Evolutionary conservation across 1,284 basidiomycete species (phyloP).

Genomic region (Malassezia nana): DNA sequence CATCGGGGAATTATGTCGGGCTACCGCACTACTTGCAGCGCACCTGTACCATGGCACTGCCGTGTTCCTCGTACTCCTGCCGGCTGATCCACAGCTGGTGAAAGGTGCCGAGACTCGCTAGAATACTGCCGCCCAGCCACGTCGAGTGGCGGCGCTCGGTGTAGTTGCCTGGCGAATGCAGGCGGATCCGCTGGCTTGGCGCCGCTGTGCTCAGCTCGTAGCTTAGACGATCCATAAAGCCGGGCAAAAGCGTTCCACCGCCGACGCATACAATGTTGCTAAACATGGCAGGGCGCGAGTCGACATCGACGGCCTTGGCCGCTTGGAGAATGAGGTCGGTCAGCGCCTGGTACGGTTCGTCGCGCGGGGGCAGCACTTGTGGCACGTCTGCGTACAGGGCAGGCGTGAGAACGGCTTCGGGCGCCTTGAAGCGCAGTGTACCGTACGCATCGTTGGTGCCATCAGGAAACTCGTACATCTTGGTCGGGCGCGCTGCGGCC

Average conservation of each 20-base stretch:
- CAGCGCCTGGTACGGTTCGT: slow-evolving; percentile 15
- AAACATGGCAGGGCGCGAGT: slow-evolving; percentile 76
- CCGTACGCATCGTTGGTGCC: slow-evolving; percentile 82
- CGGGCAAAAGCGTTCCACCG: slow-evolving; percentile 74
- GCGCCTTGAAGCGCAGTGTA: slow-evolving; percentile 67
- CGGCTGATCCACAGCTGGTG: slow-evolving; percentile 48
- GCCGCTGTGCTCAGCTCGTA: slow-evolving; percentile 68
- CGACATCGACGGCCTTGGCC: slow-evolving; percentile 75
- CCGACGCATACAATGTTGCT: slow-evolving; percentile 91
- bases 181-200: slow-evolving; percentile 55
- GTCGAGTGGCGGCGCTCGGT: slow-evolving; percentile 42
- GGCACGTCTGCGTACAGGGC: slow-evolving; percentile 54
- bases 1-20: slow-evolving; percentile 6
- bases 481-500: slow-evolving; percentile 51
- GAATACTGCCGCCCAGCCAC: slow-evolving; percentile 44
- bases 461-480: slow-evolving; percentile 83
- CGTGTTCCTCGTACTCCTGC: slow-evolving; percentile 47
- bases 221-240: slow-evolving; percentile 73
- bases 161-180: slow-evolving; percentile 44
- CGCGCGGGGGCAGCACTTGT: slow-evolving; percentile 16
- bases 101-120: slow-evolving; percentile 44
- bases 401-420: slow-evolving; percentile 82
- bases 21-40: slow-evolving; percentile 32
- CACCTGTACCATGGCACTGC: slow-evolving; percentile 39
- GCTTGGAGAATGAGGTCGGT: slow-evolving; percentile 62